Evolutionary conservation across 805 yeast species (phyloP), one percentile per base, ranked within the genome.

Genomic region (Grigorovia humatica): DNA sequence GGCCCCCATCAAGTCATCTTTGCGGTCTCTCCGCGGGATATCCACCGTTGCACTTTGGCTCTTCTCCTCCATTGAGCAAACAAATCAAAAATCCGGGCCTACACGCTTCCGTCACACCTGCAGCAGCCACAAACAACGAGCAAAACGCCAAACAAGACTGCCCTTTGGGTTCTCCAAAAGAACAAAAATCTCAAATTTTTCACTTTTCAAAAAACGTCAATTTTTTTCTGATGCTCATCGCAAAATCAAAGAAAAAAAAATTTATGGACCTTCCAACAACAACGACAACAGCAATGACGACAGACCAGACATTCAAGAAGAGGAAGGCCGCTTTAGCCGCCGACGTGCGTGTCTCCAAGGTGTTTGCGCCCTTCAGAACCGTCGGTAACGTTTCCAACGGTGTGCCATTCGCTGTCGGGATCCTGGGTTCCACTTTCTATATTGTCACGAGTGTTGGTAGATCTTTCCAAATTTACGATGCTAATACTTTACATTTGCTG

Each of bases 401-500:
- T 41, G 74, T 77, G 1, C 98, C 98, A 2, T 88, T 90, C 64
- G 86, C 96, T 7, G 74, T 88, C 19, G 95, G 98, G 29, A 81
- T 91, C 1, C 74, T 91, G 53, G 99, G 99, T 49, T 77, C 87
- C 15, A 81, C 95, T 1, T 90, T 85, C 61, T 85, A 90, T 61
- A 80, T 88, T 43, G 95, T 84, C 17, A 91, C 98, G 0, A 82
- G 87, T 46, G 96, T 93, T 20, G 98, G 97, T 2, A 76, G 81
- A 50, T 77, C 91, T 0, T 88, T 93, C 71, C 98, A 91, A 67
- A 88, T 93, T 30, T 93, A 86, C 63, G 99, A 93, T 70, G 96
- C 86, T 60, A 81, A 91, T 35, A 88, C 86, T 7, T 72, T 91
- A 55, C 93, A 87, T 58, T 72, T 91, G 55, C 71, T 91, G 20